phyloP scores from a whole-genome alignment of 2,329 filamentous ascomycete species.

The Shiraia bambusicola region DNA sequence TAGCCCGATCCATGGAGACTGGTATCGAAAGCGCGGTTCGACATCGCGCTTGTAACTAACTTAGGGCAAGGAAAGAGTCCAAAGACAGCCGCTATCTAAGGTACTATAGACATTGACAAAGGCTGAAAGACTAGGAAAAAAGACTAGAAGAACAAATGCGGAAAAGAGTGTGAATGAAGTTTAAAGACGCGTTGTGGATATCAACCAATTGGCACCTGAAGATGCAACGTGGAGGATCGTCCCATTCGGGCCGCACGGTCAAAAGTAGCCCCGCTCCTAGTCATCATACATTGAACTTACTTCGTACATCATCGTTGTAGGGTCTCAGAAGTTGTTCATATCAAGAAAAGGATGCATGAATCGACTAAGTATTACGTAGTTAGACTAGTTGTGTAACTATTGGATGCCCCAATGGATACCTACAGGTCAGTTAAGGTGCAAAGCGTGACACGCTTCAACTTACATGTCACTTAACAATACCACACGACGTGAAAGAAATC shows the following conservation, averaged over 20 bases:
- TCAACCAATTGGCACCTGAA: conserved; percentile 31
- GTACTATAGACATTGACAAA: conserved; percentile 22
- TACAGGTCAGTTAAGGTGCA: too few species aligned
- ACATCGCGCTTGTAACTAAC: conserved; percentile 17
- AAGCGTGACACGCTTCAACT: too few species aligned
- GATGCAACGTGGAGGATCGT: conserved; percentile 43
- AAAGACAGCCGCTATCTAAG: conserved; percentile 19
- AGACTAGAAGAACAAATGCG: not conserved
- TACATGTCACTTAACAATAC: too few species aligned
- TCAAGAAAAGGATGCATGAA: too few species aligned
- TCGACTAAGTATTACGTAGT: too few species aligned
- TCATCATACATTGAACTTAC: too few species aligned
- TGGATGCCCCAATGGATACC: too few species aligned
- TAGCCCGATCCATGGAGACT: conserved; percentile 23
- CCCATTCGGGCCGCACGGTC: conserved; percentile 2
- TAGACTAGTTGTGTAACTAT: too few species aligned
- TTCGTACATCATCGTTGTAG: too few species aligned
- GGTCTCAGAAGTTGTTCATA: too few species aligned
- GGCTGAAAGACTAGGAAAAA: conserved; percentile 1
- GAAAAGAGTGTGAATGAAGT: conserved; percentile 8
- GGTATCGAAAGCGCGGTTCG: conserved; percentile 32
- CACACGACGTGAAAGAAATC: too few species aligned
- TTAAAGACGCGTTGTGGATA: conserved; percentile 12
- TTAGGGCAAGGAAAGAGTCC: conserved; percentile 13
- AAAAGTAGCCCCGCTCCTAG: conserved; percentile 1